Evolutionary conservation across 1,284 basidiomycete genomes (phyloP), one percentile per base, ranked within the genome.

Genomic region (Vanrija humicola): DNA sequence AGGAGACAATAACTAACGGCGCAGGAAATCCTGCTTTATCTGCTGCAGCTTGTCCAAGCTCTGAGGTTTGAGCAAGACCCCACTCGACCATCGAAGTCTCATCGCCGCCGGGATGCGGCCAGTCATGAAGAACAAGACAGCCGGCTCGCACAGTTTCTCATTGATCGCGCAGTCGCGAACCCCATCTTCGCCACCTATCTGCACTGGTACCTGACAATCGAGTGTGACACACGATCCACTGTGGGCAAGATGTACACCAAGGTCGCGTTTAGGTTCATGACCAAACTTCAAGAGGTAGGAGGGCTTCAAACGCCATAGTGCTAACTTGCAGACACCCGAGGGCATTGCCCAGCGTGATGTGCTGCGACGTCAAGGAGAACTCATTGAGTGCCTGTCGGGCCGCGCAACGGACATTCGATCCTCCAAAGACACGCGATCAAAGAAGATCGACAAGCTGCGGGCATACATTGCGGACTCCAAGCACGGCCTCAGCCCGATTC

Each of bases 181-280:
- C 81, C 82, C 1, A 82, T 92, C 0, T 80, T 98, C 1, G 95
- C 93, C 0, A 98, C 97, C 67, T 84, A 89, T 26, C 81, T 98
- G 58, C 89, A 96, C 71, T 98, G 96, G 96, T 99, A 98, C 67
- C 84, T 98, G 52, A 90, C 91, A 82, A 95, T 98, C 3, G 96
- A 98, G 74, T 87, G 88, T 45, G 77, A 85, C 25, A 83, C 83
- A 8, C 77, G 86, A 38, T 84, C 86, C 50, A 78, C 85, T 25
- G 85, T 89, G 69, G 90, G 90, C 3, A 90, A 90, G 78, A 90
- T 98, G 86, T 99, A 93, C 69, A 88, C 86, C 1, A 83, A 87
- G 48, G 90, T 98, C 1, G 89, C 90, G 10, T 89, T 84, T 76
- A 87, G 86, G 56, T 98, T 92, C 70, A 87, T 91, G 82, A 85